Conservation (phyloP, 208 protist species). For the Polymyxa betae region DNA sequence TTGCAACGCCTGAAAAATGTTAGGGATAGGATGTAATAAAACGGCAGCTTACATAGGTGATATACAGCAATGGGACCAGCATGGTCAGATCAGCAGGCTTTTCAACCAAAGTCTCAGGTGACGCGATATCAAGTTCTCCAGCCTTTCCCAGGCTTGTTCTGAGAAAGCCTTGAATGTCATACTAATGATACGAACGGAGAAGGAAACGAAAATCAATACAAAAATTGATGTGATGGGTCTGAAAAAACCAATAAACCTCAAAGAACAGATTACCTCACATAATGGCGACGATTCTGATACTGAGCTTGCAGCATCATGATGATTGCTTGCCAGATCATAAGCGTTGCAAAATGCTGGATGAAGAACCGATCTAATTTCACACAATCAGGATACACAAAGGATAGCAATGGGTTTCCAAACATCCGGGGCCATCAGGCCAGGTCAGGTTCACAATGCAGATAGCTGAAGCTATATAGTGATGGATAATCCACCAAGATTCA, state of each 20-base stretch:
- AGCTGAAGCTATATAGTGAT: background rate
- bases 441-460: background rate
- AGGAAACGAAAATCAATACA: too few species aligned
- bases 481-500: conserved; percentile 6
- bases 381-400: background rate
- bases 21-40: too few species aligned
- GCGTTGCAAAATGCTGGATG: background rate
- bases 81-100: conserved; percentile 30
- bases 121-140: conserved; percentile 28
- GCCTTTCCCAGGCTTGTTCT: conserved; percentile 41
- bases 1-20: background rate
- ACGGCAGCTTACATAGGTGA: conserved; percentile 28
- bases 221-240: too few species aligned
- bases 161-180: too few species aligned
- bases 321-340: conserved; percentile 33
- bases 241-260: background rate
- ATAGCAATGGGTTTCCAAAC: background rate
- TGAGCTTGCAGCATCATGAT: conserved; percentile 26
- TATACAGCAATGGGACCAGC: background rate
- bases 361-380: background rate
- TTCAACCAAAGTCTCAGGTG: conserved; percentile 5
- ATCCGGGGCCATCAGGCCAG: conserved; percentile 25
- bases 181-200: too few species aligned
- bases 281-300: conserved; percentile 34
- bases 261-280: background rate